phyloP scores from a whole-genome alignment of 768 basidiomycete species.

The Wakefieldia striispora region DNA sequence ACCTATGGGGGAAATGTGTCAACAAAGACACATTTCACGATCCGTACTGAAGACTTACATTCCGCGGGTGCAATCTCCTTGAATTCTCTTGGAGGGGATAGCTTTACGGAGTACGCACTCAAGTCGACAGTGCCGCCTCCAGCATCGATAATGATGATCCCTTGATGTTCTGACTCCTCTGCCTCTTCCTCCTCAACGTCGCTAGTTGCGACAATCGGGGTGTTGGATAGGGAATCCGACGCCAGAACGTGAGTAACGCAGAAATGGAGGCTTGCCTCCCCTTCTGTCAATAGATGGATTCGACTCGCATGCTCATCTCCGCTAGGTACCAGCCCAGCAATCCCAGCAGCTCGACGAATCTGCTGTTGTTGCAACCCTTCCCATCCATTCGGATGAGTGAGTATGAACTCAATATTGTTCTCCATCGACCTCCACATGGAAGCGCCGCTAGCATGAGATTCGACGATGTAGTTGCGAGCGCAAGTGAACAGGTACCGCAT shows the following conservation, averaged over 20 bases:
- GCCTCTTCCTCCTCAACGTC: neutral
- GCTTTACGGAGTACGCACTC: constrained; percentile 35
- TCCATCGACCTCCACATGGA: constrained; percentile 21
- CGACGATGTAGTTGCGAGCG: constrained; percentile 20
- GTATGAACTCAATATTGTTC: constrained; percentile 19
- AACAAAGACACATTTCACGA: neutral
- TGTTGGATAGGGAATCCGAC: constrained; percentile 23
- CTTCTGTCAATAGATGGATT: constrained; percentile 27
- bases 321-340: constrained; percentile 21
- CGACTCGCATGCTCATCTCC: constrained; percentile 7
- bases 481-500: constrained; percentile 26
- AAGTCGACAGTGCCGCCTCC: constrained; percentile 43
- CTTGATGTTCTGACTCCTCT: constrained; percentile 28
- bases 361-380: constrained; percentile 27
- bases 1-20: constrained; percentile 23
- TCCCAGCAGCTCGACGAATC: constrained; percentile 23
- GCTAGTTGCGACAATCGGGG: neutral
- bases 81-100: constrained; percentile 22
- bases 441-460: constrained; percentile 27
- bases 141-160: constrained; percentile 43
- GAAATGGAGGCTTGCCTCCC: constrained; percentile 27
- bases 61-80: constrained; percentile 35
- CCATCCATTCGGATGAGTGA: constrained; percentile 34
- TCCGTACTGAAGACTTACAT: constrained; percentile 16
- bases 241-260: constrained; percentile 44